Evolutionary conservation across 257 asterid genomes (phyloP), one percentile per base, ranked within the genome.

Genomic region (Solanum bukasovii): DNA sequence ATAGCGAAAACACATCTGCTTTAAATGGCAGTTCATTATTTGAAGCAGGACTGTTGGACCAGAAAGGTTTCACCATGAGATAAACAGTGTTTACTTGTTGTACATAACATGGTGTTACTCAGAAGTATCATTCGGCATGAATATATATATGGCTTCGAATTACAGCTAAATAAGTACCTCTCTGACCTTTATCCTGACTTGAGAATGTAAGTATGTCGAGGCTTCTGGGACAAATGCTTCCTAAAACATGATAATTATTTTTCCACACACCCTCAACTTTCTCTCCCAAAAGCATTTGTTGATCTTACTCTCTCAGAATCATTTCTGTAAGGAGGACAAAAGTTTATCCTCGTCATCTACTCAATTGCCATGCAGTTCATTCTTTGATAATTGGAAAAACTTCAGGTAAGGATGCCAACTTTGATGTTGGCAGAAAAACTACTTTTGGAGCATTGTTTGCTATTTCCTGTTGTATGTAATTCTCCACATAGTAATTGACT

Each of bases 71-170:
- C 79, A 93, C 96, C 20, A 89, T 10, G 94, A 88, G 94, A 93
- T 85, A 90, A 9, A 7, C 49, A 91, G 93, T 63, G 98, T 92
- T 88, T 93, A 93, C 74, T 79, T 93, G 89, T 94, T 96, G 95
- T 93, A 93, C 75, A 63, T 88, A 77, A 93, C 92, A 78, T 88
- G 94, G 95, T 94, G 83, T 81, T 89, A 6, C 81, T 33, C 27
- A 34, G 61, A 35, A 37, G 27, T 0, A 73, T 20, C 46, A 72
- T 33, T 0, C 0, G 3, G 5, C 44, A 20, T 71, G 4, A 34
- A 34, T 9, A 33, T 20, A 33, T 20, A 23, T 9, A 38, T 5
- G 83, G 83, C 18, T 59, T 4, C 74, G 11, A 75, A 3, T 25
- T 85, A 46, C 78, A 23, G 56, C 56, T 75, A 38, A 35, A 23